Conservation (phyloP, 805 yeast species). For the Lipomyces sp. region DNA sequence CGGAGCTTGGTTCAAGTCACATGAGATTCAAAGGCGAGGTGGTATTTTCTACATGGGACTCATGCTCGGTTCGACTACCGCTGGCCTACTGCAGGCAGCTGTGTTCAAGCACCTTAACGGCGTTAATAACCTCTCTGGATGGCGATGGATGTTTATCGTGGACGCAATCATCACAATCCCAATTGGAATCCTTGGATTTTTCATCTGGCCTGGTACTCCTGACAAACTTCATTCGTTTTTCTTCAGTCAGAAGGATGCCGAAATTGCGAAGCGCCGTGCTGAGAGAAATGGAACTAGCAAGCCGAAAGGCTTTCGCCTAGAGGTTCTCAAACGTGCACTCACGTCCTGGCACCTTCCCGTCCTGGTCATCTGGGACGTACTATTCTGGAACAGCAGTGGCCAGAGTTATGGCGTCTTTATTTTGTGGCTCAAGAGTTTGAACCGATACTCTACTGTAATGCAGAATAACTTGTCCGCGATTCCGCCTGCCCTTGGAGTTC, state of each 20-base stretch:
- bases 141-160: constrained; percentile 77
- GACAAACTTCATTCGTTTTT: constrained; percentile 57
- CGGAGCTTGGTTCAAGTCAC: constrained; percentile 64
- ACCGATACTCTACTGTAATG: constrained; percentile 50
- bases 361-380: constrained; percentile 48
- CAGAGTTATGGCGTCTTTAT: constrained; percentile 63
- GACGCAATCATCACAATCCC: constrained; percentile 65
- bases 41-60: constrained; percentile 67
- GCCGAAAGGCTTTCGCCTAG: constrained; percentile 39
- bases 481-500: constrained; percentile 64
- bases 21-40: constrained; percentile 66
- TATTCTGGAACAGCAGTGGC: constrained; percentile 34
- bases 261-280: constrained; percentile 55
- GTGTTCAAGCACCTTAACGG: constrained; percentile 56
- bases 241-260: constrained; percentile 61
- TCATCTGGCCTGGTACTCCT: constrained; percentile 70
- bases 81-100: constrained; percentile 67
- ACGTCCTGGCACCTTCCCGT: constrained; percentile 55
- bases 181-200: constrained; percentile 61
- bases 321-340: constrained; percentile 53
- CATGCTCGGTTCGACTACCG: constrained; percentile 63
- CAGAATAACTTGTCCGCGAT: constrained; percentile 58
- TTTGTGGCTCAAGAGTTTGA: constrained; percentile 63
- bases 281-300: constrained; percentile 45
- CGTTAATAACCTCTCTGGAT: constrained; percentile 59